Conservation (phyloP, 2,329 filamentous ascomycete genomes). For the Aspergillus terreus region DNA sequence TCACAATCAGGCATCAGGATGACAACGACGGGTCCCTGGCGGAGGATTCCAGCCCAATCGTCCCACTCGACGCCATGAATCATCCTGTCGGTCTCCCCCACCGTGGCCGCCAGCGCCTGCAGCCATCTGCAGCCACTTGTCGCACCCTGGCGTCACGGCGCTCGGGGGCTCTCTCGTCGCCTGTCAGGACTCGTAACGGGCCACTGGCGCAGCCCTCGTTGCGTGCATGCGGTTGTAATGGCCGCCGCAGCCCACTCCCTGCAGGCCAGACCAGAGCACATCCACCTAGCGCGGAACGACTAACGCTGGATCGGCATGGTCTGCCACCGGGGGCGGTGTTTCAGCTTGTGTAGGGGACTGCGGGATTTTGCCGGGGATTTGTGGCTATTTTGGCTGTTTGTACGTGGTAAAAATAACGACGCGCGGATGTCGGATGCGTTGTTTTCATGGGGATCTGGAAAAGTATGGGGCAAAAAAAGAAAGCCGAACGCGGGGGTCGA, state of each 20-base stretch:
- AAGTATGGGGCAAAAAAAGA: background rate
- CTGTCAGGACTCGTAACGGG: background rate
- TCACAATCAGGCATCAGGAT: background rate
- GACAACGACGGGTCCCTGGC: background rate
- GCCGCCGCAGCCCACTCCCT: background rate
- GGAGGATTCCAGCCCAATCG: background rate
- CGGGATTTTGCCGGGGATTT: no score
- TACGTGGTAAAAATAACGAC: no score
- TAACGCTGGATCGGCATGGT: background rate
- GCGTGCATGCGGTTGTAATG: no score
- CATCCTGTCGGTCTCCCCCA: background rate
- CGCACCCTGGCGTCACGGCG: background rate
- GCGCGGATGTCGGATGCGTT: no score
- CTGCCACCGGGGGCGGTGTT: background rate
- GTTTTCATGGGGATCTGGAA: background rate
- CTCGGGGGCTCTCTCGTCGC: no score
- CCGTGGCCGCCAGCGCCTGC: background rate
- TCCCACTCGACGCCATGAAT: background rate
- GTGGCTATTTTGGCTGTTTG: no score
- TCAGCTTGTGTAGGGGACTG: background rate
- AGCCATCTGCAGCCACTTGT: background rate
- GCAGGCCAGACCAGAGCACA: background rate
- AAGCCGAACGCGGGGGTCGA: constrained; percentile 41
- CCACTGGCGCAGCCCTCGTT: background rate
- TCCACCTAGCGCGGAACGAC: background rate